Evolutionary conservation across 129 eudicot species (phyloP).

Genomic region (Dittrichia graveolens): DNA sequence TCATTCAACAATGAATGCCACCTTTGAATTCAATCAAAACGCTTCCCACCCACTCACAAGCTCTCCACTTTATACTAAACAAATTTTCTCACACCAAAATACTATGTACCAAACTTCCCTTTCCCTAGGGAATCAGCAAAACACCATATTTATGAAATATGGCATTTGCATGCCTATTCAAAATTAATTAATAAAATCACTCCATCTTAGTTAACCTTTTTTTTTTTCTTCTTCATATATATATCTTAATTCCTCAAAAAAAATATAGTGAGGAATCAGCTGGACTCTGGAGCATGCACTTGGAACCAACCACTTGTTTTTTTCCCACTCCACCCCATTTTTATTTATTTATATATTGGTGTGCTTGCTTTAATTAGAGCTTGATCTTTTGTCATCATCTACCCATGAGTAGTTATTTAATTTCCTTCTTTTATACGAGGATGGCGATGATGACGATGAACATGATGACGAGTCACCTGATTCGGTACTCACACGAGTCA

Average conservation of each 20-base stretch:
- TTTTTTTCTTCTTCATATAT: slow-evolving; percentile 39
- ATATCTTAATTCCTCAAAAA: slow-evolving; percentile 45
- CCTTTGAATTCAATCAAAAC: slow-evolving; percentile 50
- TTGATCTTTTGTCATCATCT: slow-evolving; percentile 65
- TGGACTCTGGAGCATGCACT: slow-evolving; percentile 29
- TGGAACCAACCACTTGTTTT: slow-evolving; percentile 34
- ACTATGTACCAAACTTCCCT: slow-evolving; percentile 65
- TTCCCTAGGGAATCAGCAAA: slow-evolving; percentile 86
- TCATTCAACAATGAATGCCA: slow-evolving; percentile 49
- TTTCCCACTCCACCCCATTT: slow-evolving; percentile 19
- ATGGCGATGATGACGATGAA: slow-evolving; percentile 57
- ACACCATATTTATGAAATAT: slow-evolving; percentile 56
- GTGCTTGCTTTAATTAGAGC: slow-evolving; percentile 43
- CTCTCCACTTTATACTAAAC: slow-evolving; percentile 32
- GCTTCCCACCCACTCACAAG: slow-evolving; percentile 41
- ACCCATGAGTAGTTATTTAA: slow-evolving; percentile 61
- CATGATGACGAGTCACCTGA: slow-evolving; percentile 58
- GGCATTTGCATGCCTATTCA: slow-evolving; percentile 50
- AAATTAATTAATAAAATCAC: slow-evolving; percentile 46
- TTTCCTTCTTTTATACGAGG: slow-evolving; percentile 72
- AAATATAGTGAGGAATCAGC: slow-evolving; percentile 53
- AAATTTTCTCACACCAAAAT: slow-evolving; percentile 49
- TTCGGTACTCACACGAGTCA: slow-evolving; percentile 45
- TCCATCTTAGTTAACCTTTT: slow-evolving; percentile 35
- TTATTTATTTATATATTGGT: slow-evolving; percentile 21